These are phyloP conservation scores for Plenodomus lindquistii DNA, from an alignment of 2,329 filamentous ascomycete genomes.

Conservation along the genomic window DNA sequence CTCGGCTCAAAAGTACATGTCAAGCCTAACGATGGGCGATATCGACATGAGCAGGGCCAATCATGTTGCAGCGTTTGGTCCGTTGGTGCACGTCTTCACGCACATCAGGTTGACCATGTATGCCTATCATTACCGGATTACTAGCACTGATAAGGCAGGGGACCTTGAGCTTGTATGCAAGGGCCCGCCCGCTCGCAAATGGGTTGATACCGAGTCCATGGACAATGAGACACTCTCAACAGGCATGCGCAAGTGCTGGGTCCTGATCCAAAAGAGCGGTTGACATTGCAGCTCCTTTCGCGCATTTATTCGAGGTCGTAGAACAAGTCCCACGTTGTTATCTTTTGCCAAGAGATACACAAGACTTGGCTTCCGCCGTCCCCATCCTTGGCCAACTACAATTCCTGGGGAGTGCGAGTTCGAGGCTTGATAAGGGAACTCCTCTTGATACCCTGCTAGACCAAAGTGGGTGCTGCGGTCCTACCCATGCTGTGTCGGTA, in stretches of 20 bases:
- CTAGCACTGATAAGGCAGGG: conserved; percentile 12
- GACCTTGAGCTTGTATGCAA: conserved; percentile 11
- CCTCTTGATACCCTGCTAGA: conserved; percentile 13
- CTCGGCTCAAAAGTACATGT: conserved; percentile 25
- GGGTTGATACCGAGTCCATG: conserved; percentile 35
- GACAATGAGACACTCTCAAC: conserved; percentile 41
- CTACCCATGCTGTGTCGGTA: conserved; percentile 11
- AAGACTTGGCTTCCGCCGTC: conserved; percentile 21
- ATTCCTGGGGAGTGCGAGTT: conserved; percentile 9
- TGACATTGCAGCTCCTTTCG: not conserved
- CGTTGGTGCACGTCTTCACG: conserved; percentile 41
- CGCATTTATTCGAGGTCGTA: not conserved
- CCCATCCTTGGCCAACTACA: conserved; percentile 23
- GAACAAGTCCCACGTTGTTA: conserved; percentile 21
- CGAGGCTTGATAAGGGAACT: conserved; percentile 28
- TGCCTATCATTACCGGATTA: conserved; percentile 28
- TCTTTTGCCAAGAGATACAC: conserved; percentile 35
- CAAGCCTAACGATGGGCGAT: conserved; percentile 15
- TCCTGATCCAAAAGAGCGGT: conserved; percentile 16
- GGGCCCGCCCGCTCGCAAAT: conserved; percentile 31
- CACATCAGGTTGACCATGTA: conserved; percentile 44
- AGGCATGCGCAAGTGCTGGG: conserved; percentile 45
- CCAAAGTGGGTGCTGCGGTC: conserved; percentile 18
- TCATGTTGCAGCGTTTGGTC: conserved; percentile 25
- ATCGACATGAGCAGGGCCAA: conserved; percentile 20